phyloP scores from a whole-genome alignment of 129 eudicot genomes.

The Logfia minima region DNA sequence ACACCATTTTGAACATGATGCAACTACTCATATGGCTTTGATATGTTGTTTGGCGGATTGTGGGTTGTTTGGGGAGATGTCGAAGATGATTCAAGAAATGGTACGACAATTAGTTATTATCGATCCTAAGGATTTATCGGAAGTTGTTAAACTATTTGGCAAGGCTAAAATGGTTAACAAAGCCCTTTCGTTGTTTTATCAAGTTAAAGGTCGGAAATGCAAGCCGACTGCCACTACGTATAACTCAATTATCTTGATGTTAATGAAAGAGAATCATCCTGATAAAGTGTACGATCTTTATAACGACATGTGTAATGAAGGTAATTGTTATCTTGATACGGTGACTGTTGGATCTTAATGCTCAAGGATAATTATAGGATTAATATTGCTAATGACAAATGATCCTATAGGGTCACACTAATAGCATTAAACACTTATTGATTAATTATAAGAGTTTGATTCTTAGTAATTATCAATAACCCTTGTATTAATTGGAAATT shows the following conservation, averaged over 20 bases:
- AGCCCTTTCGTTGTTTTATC: slow-evolving; percentile 80
- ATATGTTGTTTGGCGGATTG: slow-evolving; percentile 66
- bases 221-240: slow-evolving; percentile 76
- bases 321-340: slow-evolving; percentile 78
- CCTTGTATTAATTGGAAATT: too few species aligned
- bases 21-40: slow-evolving; percentile 71
- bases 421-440: too few species aligned
- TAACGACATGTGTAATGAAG: slow-evolving; percentile 92
- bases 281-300: slow-evolving; percentile 91
- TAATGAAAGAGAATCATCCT: slow-evolving; percentile 85
- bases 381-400: too few species aligned
- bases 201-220: slow-evolving; percentile 77
- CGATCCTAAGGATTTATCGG: slow-evolving; percentile 62
- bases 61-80: slow-evolving; percentile 68
- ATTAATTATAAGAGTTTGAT: too few species aligned
- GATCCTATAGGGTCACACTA: too few species aligned
- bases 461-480: too few species aligned
- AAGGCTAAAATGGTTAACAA: slow-evolving; percentile 77
- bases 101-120: slow-evolving; percentile 53
- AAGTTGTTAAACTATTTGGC: slow-evolving; percentile 67
- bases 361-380: too few species aligned
- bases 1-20: slow-evolving; percentile 74
- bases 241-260: slow-evolving; percentile 81
- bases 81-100: slow-evolving; percentile 88
- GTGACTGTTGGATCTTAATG: too few species aligned